phyloP scores from a whole-genome alignment of 306 rosid species.

The Mimosa pudica region DNA sequence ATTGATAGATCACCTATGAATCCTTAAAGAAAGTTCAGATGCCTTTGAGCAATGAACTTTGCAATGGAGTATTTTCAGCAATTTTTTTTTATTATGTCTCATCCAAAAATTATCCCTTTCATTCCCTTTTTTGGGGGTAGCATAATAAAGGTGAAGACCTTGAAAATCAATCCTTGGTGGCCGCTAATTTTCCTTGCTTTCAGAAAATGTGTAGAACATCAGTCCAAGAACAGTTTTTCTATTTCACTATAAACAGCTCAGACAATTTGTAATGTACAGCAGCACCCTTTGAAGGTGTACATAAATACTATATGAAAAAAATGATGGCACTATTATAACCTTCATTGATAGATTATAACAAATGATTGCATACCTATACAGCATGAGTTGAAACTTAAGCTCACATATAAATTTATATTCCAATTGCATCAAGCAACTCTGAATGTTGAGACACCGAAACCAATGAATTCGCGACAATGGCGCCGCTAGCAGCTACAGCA shows the following conservation, averaged over 20 bases:
- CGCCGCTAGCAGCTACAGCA: conserved; percentile 97
- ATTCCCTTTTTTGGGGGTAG: no score
- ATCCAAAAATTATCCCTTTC: no score
- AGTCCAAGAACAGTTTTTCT: not conserved
- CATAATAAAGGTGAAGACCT: no score
- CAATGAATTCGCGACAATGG: conserved; percentile 87
- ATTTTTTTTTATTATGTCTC: no score
- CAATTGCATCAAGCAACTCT: conserved; percentile 86
- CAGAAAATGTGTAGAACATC: not conserved
- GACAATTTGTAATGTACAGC: not conserved
- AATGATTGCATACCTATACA: not conserved
- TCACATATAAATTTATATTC: conserved; percentile 53
- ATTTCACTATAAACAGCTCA: not conserved
- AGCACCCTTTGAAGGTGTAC: not conserved
- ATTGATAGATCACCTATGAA: no score
- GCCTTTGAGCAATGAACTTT: no score
- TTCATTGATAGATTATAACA: not conserved
- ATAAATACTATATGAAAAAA: not conserved
- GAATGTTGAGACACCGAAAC: conserved; percentile 84
- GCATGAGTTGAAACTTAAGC: not conserved
- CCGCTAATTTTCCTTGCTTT: not conserved
- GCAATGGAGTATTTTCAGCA: no score
- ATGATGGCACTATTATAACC: not conserved
- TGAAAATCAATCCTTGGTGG: not conserved
- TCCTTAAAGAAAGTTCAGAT: no score